Evolutionary conservation across 2,329 filamentous ascomycete genomes (phyloP).

Genomic region (Alternaria sp.): DNA sequence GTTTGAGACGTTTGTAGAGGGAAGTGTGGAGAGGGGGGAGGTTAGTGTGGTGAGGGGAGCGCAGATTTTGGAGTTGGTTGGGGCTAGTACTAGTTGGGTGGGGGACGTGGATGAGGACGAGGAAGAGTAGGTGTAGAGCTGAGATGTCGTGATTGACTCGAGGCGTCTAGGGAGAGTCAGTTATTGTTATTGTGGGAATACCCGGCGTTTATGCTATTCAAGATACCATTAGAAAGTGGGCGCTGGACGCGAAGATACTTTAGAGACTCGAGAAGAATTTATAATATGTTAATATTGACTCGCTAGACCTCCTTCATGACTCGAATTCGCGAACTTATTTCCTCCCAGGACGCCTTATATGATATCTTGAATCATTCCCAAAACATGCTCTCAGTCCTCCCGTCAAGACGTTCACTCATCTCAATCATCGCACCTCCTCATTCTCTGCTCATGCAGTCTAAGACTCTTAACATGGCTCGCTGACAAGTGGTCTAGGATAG

Average conservation of each 20-base stretch:
- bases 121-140: not conserved
- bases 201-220: not conserved
- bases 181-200: not conserved
- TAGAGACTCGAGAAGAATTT: not conserved
- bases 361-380: not conserved
- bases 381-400: not conserved
- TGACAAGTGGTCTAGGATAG: conserved; percentile 4
- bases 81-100: not conserved
- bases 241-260: not conserved
- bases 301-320: not conserved
- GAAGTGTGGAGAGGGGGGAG: not conserved
- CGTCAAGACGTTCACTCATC: not conserved
- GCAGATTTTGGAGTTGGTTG: not conserved
- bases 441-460: not conserved
- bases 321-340: not conserved
- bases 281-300: not conserved
- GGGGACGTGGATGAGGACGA: not conserved
- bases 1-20: not conserved
- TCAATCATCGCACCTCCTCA: conserved; percentile 8
- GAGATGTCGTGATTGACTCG: not conserved
- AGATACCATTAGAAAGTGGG: not conserved
- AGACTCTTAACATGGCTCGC: conserved; percentile 4
- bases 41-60: not conserved
- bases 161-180: not conserved
- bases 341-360: not conserved